Evolutionary conservation across 805 yeast genomes (phyloP), one percentile per base, ranked within the genome.

Genomic region (Nakazawaea populi): DNA sequence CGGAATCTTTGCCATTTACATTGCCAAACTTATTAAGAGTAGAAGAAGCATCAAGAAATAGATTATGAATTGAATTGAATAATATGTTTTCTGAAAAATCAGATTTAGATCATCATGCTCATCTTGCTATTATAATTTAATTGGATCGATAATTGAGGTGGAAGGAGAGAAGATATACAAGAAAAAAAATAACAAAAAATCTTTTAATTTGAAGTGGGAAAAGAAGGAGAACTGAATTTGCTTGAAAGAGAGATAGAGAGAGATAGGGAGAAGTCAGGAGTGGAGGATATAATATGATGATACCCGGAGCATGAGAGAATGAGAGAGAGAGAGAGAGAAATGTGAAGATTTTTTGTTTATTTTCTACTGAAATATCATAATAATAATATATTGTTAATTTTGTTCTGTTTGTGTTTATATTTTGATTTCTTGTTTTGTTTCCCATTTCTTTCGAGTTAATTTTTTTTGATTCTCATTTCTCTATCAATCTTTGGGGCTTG

Each of bases 21-120:
- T 65, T 54, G 44, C 63, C 48, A 69, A 67, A 66, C 62, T 60
- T 63, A 58, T 52, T 53, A 68, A 65, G 63, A 29, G 14, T 11
- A 52, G 52, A 45, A 45, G 35, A 31, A 11, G 44, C 9, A 24
- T 45, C 24, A 49, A 41, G 30, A 52, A 48, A 47, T 52, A 47
- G 44, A 36, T 32, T 30, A 18, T 18, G 24, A 27, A 37, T 37
- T 41, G 38, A 32, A 11, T 9, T 32, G 35, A 32, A 32, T 32
- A 11, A 9, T 9, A 9, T 32, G 14, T 28, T 42, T 39, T 42
- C 14, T 18, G 35, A 32, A 32, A 32, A 32, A 32, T n/a, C n/a
- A n/a, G 3, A 8, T 9, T 32, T 32, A 32, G 35, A 32, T 32
- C 35, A 32, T 11, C 35, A 32, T 32, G 35, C 35, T 32, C 35